Conservation (phyloP, 1,284 basidiomycete genomes). For the Tylopilus sp. region DNA sequence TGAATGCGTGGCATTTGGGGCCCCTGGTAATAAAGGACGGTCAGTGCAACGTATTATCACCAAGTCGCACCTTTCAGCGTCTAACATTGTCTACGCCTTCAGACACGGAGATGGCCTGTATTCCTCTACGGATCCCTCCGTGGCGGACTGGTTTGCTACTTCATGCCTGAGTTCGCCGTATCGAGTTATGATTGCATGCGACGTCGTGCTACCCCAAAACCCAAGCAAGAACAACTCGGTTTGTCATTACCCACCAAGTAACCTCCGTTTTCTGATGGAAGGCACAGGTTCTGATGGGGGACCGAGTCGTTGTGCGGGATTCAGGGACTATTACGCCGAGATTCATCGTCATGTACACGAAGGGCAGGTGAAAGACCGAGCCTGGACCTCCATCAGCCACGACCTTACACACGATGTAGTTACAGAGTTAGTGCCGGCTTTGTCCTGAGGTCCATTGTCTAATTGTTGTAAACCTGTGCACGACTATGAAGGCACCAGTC, state of each 20-base stretch:
- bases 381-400: slow-evolving; percentile 16
- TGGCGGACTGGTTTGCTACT: slow-evolving; percentile 54
- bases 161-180: slow-evolving; percentile 61
- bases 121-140: slow-evolving; percentile 51
- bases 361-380: slow-evolving; percentile 24
- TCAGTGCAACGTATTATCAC: slow-evolving; percentile 24
- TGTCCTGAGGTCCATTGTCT: slow-evolving; percentile 20
- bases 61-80: neutral
- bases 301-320: slow-evolving; percentile 33
- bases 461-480: slow-evolving; percentile 25
- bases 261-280: slow-evolving; percentile 32
- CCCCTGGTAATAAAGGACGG: slow-evolving; percentile 49
- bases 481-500: slow-evolving; percentile 18
- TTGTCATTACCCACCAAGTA: slow-evolving; percentile 21
- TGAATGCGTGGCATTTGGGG: slow-evolving; percentile 51
- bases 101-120: slow-evolving; percentile 59
- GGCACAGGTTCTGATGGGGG: slow-evolving; percentile 30
- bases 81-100: slow-evolving; percentile 2
- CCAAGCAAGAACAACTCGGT: slow-evolving; percentile 28
- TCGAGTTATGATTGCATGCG: slow-evolving; percentile 58
- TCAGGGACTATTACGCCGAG: slow-evolving; percentile 34
- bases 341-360: slow-evolving; percentile 36
- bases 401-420: slow-evolving; percentile 17
- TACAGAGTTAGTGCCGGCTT: slow-evolving; percentile 25
- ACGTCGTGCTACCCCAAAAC: slow-evolving; percentile 42